Percentiles rank a stretch among this genome's conserved stretches.
Conservation (phyloP, 2,329 filamentous ascomycete species). For the Hypoxylon sp. region DNA sequence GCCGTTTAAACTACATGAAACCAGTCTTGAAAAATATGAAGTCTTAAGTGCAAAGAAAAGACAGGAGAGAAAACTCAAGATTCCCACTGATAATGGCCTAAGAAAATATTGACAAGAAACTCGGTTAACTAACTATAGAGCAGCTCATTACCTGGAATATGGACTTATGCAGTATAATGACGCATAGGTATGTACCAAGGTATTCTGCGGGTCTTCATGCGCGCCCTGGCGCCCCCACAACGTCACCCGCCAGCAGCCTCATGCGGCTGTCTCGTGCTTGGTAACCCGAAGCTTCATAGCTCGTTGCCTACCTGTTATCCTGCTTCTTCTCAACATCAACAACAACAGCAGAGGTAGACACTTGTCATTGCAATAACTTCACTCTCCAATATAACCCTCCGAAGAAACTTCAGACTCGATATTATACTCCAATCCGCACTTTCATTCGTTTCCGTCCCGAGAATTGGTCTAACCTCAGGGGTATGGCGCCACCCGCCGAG, state of each 20-base stretch:
- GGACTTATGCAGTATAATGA: neutral
- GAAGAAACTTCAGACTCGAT: neutral
- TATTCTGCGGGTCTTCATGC: neutral
- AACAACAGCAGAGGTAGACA: conserved; percentile 8
- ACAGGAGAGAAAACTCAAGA: too few relatives aligned
- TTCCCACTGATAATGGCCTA: neutral
- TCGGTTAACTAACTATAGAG: neutral
- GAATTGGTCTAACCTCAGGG: conserved; percentile 22
- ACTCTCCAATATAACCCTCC: neutral
- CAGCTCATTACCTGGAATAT: neutral
- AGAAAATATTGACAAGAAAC: neutral
- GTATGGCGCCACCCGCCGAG: conserved; percentile 71
- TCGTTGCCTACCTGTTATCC: conserved; percentile 10
- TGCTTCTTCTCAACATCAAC: conserved; percentile 12
- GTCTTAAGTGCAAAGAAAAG: too few relatives aligned
- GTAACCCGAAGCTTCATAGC: neutral
- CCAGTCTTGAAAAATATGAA: too few relatives aligned
- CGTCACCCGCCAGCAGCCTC: conserved; percentile 12
- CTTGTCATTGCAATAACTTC: neutral
- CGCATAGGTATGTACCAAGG: conserved; percentile 16
- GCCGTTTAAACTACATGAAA: too few relatives aligned
- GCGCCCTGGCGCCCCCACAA: conserved; percentile 5
- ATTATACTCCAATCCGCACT: neutral
- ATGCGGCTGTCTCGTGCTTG: conserved; percentile 23
- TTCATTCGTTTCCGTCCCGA: neutral